Conservation (phyloP, 441 rosid genomes). For the Mallotus repandus region DNA sequence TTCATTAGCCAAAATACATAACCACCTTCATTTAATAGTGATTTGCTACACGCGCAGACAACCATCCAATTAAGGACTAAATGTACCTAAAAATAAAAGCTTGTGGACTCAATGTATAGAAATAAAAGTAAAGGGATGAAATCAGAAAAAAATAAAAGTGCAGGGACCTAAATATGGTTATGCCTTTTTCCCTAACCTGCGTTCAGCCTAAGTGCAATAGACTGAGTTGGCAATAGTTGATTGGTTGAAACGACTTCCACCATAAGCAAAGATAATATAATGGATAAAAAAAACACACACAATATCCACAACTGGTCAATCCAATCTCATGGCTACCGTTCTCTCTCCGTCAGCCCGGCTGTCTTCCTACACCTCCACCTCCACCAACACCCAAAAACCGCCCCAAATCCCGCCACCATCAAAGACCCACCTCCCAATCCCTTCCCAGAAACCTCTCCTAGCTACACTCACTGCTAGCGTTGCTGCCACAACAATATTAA, state of each 20-base stretch:
- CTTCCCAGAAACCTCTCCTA: conserved; percentile 30
- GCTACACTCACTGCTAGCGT: conserved; percentile 43
- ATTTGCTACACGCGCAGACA: too few relatives aligned
- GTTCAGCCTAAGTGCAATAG: too few relatives aligned
- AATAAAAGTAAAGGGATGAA: too few relatives aligned
- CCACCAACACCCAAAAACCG: conserved; percentile 36
- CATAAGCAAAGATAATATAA: background rate
- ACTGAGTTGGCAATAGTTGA: background rate
- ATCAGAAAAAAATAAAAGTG: too few relatives aligned
- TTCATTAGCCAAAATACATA: too few relatives aligned
- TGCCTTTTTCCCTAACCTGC: too few relatives aligned
- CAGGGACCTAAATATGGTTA: too few relatives aligned
- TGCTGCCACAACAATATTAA: conserved; percentile 54
- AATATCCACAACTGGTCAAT: conserved; percentile 20
- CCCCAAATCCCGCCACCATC: conserved; percentile 25
- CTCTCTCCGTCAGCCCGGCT: conserved; percentile 49
- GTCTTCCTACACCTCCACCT: conserved; percentile 48
- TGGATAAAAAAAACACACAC: conserved; percentile 5
- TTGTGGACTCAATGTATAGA: too few relatives aligned
- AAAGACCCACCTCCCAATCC: conserved; percentile 28
- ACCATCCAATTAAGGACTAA: too few relatives aligned
- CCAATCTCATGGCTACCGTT: conserved; percentile 61
- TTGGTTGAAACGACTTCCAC: background rate
- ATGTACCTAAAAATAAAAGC: too few relatives aligned
- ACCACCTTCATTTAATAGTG: too few relatives aligned